Evolutionary conservation across 2,329 filamentous ascomycete genomes (phyloP).

Genomic region (Teratosphaeria epicoccoides): DNA sequence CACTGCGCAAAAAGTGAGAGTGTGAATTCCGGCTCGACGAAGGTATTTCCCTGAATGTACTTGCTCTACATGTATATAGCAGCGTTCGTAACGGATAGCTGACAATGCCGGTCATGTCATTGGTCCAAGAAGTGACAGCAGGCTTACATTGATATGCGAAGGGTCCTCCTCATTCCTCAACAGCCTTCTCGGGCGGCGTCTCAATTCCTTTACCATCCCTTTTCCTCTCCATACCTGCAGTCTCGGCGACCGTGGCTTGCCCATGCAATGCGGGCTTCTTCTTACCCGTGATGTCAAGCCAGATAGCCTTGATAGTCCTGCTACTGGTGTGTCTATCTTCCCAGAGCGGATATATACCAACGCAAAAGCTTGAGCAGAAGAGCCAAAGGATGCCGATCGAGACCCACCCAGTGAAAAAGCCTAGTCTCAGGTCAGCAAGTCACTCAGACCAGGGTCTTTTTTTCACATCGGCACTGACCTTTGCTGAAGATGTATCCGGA

Average conservation of each 20-base stretch:
- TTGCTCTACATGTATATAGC: too few species aligned
- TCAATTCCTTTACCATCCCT: slow-evolving; percentile 17
- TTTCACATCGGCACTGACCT: too few species aligned
- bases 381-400: slow-evolving; percentile 66
- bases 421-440: too few species aligned
- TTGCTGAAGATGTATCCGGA: slow-evolving; percentile 70
- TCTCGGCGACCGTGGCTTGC: slow-evolving; percentile 19
- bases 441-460: too few species aligned
- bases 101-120: too few species aligned
- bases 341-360: slow-evolving; percentile 71
- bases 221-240: slow-evolving; percentile 18
- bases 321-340: slow-evolving; percentile 62
- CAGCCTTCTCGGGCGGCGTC: slow-evolving; percentile 20
- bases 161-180: too few species aligned
- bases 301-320: slow-evolving; percentile 52
- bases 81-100: too few species aligned
- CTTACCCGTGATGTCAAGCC: slow-evolving; percentile 44
- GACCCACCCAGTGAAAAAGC: slow-evolving; percentile 54
- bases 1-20: too few species aligned
- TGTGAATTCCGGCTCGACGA: too few species aligned
- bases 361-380: slow-evolving; percentile 59
- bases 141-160: too few species aligned
- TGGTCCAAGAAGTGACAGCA: too few species aligned
- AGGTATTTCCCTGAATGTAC: too few species aligned
- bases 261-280: slow-evolving; percentile 22